Evolutionary conservation across 2,329 filamentous ascomycete genomes (phyloP), one percentile per base, ranked within the genome.

Genomic region (Ophiostoma angusticollis): DNA sequence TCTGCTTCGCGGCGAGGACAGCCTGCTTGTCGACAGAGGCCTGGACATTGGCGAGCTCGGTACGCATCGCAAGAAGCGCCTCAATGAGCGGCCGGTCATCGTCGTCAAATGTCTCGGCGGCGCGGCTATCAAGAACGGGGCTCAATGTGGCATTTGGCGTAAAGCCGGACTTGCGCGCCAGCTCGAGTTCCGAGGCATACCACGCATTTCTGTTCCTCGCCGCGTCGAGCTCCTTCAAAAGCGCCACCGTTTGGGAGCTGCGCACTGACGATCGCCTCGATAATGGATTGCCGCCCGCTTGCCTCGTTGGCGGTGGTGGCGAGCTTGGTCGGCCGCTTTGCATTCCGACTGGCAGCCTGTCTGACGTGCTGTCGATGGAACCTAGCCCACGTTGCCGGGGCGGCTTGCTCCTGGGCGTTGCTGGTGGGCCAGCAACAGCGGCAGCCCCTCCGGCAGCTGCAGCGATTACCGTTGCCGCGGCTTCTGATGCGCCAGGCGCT

Each of bases 141-240:
- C 74, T 83, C 19, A 76, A 71, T 1, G 78, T 76, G 3, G 76
- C 65, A 45, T 74, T 85, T 13, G 84, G 73, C 6, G 76, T 70
- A 53, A 96, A 98, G 5, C 91, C 91, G 29, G 84, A 76, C 59
- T 94, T 94, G 35, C 83, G 78, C 6, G 91, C 93, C 46, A 98
- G 66, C 42, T 93, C 85, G 32, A 98, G 67, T 59, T 98, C 91
- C 0, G 89, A 95, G 7, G 86, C 85, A 58, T 93, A 95, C 91
- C 91, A 98, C 0, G 89, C 89, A 59, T 94, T 96, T 37, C 83
- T 76, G 53, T 81, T 91, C 52, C 84, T 84, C 4, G 80, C 72
- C 8, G 77, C 70, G 54, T 98, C 89, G 2, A 98, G 68, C 55
- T 98, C 91, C 55, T 91, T 89, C 12, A 84, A 67, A 11, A 95